Percentiles rank a stretch among this genome's conserved stretches.
phyloP scores from a whole-genome alignment of 202 grass and related monocot genomes.

The Sporobolus alterniflorus region DNA sequence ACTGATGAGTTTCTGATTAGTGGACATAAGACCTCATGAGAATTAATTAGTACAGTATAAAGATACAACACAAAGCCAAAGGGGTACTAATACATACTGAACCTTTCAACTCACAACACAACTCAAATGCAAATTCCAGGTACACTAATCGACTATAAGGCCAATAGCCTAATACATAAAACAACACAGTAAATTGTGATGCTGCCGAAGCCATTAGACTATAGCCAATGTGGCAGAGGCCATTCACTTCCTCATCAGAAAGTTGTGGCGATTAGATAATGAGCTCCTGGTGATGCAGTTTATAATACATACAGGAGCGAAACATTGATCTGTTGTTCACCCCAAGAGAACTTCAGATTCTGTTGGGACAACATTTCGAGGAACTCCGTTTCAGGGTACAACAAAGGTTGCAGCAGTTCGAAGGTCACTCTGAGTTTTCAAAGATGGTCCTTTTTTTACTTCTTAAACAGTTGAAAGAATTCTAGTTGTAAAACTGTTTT shows the following conservation, averaged over 20 bases:
- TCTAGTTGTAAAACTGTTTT: not conserved
- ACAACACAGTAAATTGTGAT: not conserved
- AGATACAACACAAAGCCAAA: too few relatives aligned
- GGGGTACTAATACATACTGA: too few relatives aligned
- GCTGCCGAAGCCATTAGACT: not conserved
- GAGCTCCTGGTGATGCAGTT: not conserved
- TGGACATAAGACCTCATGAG: too few relatives aligned
- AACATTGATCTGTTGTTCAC: not conserved
- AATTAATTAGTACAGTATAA: too few relatives aligned
- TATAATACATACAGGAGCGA: not conserved
- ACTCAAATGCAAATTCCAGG: not conserved
- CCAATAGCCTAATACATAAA: conserved; percentile 32
- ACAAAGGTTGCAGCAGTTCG: not conserved
- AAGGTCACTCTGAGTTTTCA: not conserved
- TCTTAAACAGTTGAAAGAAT: not conserved
- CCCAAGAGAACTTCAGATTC: conserved; percentile 12
- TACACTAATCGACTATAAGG: conserved; percentile 22
- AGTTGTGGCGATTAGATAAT: not conserved
- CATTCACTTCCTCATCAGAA: conserved; percentile 16
- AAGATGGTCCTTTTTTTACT: not conserved
- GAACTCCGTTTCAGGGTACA: not conserved
- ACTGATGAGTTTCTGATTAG: too few relatives aligned
- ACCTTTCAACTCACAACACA: too few relatives aligned
- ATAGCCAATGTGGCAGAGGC: not conserved
- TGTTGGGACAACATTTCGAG: not conserved